Conservation (phyloP, 306 rosid species). For the Ormosia emarginata region DNA sequence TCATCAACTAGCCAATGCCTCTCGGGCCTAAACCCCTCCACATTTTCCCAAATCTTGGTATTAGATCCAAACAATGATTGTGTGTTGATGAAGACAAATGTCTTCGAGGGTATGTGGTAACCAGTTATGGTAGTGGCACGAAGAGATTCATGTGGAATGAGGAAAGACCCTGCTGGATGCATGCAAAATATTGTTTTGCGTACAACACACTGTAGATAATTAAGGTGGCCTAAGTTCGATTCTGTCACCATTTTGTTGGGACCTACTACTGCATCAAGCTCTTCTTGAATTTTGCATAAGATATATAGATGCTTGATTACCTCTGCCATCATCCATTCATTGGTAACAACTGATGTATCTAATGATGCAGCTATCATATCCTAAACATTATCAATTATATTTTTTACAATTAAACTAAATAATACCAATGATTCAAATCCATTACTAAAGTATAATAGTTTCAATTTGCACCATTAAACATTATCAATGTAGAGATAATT, state of each 20-base stretch:
- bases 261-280: constrained; percentile 65
- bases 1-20: constrained; percentile 56
- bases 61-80: constrained; percentile 80
- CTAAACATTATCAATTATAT: constrained; percentile 21
- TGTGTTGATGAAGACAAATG: constrained; percentile 91
- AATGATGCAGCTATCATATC: constrained; percentile 98
- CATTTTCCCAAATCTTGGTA: constrained; percentile 60
- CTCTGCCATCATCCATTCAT: constrained; percentile 95
- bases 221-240: constrained; percentile 61
- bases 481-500: neutral
- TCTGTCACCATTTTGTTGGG: constrained; percentile 59
- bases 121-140: constrained; percentile 60
- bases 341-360: constrained; percentile 87
- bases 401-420: neutral
- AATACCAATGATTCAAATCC: neutral
- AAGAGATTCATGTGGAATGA: constrained; percentile 80
- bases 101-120: constrained; percentile 67
- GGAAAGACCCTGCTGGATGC: constrained; percentile 97
- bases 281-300: constrained; percentile 67
- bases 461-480: neutral
- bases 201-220: constrained; percentile 78
- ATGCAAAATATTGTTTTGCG: constrained; percentile 91
- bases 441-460: neutral
- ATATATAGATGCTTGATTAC: constrained; percentile 81
- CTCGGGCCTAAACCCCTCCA: constrained; percentile 71